Conservation (phyloP, 495 filamentous ascomycete genomes). For the Glonium stellatum region DNA sequence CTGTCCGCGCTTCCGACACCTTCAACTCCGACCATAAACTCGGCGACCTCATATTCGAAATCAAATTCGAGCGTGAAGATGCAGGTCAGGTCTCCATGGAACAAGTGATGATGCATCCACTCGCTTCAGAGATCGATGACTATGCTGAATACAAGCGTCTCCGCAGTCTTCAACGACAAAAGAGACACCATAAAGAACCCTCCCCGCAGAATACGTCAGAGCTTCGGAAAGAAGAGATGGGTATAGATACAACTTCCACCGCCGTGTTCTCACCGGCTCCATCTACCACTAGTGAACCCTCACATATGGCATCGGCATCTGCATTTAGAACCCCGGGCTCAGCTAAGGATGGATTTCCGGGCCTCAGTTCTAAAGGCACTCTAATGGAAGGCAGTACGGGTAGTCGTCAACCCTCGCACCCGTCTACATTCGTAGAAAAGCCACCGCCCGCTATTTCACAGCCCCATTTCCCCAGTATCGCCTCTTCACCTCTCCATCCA, state of each 20-base stretch:
- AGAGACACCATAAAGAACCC: not conserved
- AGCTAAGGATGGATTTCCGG: too few relatives aligned
- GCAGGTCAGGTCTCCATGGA: constrained; percentile 25
- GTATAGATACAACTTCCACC: not conserved
- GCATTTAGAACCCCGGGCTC: too few relatives aligned
- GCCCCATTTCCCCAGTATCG: too few relatives aligned
- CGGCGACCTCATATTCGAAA: constrained; percentile 27
- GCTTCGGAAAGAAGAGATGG: not conserved
- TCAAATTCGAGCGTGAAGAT: constrained; percentile 29
- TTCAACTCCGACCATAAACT: not conserved
- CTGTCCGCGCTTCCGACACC: not conserved
- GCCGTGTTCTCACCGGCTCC: not conserved
- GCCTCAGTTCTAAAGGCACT: too few relatives aligned
- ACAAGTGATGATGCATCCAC: constrained; percentile 28
- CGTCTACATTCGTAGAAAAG: too few relatives aligned
- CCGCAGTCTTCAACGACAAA: constrained; percentile 11
- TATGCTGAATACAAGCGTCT: constrained; percentile 37
- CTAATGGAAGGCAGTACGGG: too few relatives aligned
- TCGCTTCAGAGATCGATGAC: constrained; percentile 34
- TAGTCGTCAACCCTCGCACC: too few relatives aligned
- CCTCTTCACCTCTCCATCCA: too few relatives aligned
- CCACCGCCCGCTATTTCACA: too few relatives aligned
- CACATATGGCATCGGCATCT: not conserved
- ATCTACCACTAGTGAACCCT: not conserved
- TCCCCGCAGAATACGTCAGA: not conserved